A percentile compares a stretch with the other conserved stretches of the same genome.
Conservation (phyloP, 2,329 filamentous ascomycete species). For the Epichloe bromicola region DNA sequence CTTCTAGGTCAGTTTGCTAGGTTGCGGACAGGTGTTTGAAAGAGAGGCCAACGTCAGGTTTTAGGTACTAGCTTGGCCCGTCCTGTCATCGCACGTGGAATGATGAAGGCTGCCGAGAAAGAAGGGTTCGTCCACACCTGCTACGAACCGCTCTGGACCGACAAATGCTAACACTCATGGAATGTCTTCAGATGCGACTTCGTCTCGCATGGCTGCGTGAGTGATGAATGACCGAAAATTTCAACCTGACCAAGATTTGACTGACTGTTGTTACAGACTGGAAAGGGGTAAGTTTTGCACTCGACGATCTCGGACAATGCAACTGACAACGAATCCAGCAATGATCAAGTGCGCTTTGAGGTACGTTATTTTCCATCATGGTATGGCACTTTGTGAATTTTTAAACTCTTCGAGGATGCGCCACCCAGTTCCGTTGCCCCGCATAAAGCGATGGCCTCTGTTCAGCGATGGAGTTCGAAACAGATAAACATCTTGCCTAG, state of each 20-base stretch:
- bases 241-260: neutral
- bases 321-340: neutral
- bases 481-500: neutral
- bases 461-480: neutral
- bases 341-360: conserved; percentile 2
- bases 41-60: neutral
- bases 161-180: neutral
- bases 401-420: neutral
- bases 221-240: neutral
- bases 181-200: neutral
- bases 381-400: neutral
- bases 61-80: conserved; percentile 47
- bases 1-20: conserved; percentile 10
- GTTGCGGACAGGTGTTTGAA: neutral
- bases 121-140: neutral
- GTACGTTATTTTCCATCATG: neutral
- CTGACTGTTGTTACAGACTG: neutral
- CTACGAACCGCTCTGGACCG: neutral
- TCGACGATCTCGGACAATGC: neutral
- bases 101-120: conserved; percentile 21
- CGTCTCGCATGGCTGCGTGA: conserved; percentile 2
- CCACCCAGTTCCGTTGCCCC: neutral
- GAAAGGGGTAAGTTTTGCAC: conserved; percentile 1
- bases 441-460: neutral
- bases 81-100: conserved; percentile 50